A percentile compares a stretch with the other conserved stretches of the same genome.
Evolutionary conservation across 768 basidiomycete genomes (phyloP).

Genomic region (Flagelloscypha sp.): DNA sequence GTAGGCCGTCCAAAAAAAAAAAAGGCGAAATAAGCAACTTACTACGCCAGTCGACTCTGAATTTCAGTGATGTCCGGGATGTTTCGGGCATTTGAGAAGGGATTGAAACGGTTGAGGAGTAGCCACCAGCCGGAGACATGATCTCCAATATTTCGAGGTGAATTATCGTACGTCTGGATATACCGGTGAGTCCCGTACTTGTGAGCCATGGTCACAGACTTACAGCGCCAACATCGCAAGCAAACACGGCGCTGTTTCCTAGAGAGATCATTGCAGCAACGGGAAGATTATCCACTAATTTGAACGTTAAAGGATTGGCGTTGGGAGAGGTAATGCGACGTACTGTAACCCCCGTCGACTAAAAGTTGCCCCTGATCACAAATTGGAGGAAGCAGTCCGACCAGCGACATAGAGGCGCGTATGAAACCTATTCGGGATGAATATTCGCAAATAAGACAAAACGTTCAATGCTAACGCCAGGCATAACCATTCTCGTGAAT

Average conservation of each 20-base stretch:
- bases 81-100: conserved; percentile 67
- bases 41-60: conserved; percentile 93
- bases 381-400: conserved; percentile 88
- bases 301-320: not conserved
- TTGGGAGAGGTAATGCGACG: conserved; percentile 20
- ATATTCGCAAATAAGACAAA: not conserved
- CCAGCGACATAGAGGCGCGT: conserved; percentile 97
- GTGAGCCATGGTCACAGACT: conserved; percentile 21
- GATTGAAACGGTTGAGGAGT: conserved; percentile 87
- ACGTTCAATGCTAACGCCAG: conserved; percentile 83
- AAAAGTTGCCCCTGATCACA: conserved; percentile 91
- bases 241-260: conserved; percentile 87
- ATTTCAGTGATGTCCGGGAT: conserved; percentile 91
- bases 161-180: conserved; percentile 93
- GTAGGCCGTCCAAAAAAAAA: conserved; percentile 6
- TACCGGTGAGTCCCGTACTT: no score
- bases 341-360: conserved; percentile 85
- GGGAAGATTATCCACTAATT: conserved; percentile 79
- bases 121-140: conserved; percentile 96
- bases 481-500: conserved; percentile 98
- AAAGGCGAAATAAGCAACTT: conserved; percentile 23
- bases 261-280: conserved; percentile 87
- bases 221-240: conserved; percentile 87
- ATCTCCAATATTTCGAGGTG: conserved; percentile 90
- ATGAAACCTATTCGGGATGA: not conserved